Percentiles rank a stretch among this genome's conserved stretches.
phyloP scores from a whole-genome alignment of 345 rosid genomes.

The Limnanthes douglasii region DNA sequence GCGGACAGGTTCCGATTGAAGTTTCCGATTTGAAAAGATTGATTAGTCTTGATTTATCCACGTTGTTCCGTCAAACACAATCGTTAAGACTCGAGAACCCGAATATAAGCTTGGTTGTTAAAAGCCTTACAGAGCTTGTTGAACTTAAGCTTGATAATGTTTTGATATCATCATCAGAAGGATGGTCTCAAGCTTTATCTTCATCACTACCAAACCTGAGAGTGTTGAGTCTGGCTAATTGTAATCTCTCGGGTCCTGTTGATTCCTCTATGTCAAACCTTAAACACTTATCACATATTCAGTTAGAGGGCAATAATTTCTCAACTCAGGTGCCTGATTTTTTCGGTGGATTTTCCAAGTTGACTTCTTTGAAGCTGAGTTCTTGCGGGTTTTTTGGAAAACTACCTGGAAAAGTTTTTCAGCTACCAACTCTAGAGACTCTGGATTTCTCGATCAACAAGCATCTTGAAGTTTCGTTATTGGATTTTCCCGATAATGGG shows the following conservation, averaged over 20 bases:
- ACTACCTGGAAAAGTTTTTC: conserved; percentile 14
- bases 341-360: conserved; percentile 8
- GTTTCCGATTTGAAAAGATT: conserved; percentile 20
- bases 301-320: conserved; percentile 6
- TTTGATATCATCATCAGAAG: conserved; percentile 9
- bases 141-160: conserved; percentile 22
- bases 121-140: conserved; percentile 8
- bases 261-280: conserved; percentile 10
- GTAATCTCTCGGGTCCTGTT: conserved; percentile 18
- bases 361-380: conserved; percentile 9
- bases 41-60: conserved; percentile 31
- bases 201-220: conserved; percentile 14
- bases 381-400: conserved; percentile 1
- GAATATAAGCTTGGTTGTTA: conserved; percentile 10
- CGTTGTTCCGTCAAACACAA: no score
- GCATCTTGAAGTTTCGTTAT: conserved; percentile 10
- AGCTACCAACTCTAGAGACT: conserved; percentile 7
- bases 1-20: conserved; percentile 20
- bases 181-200: conserved; percentile 18
- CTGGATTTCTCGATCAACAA: conserved; percentile 11
- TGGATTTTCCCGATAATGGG: neutral
- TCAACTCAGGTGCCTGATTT: conserved; percentile 13
- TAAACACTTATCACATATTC: conserved; percentile 13
- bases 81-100: conserved; percentile 18
- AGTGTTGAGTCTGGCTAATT: conserved; percentile 24